Base-by-base conservation (phyloP, 176 grass and related monocot genomes). In the Ampelocalamus luodianensis region DNA sequence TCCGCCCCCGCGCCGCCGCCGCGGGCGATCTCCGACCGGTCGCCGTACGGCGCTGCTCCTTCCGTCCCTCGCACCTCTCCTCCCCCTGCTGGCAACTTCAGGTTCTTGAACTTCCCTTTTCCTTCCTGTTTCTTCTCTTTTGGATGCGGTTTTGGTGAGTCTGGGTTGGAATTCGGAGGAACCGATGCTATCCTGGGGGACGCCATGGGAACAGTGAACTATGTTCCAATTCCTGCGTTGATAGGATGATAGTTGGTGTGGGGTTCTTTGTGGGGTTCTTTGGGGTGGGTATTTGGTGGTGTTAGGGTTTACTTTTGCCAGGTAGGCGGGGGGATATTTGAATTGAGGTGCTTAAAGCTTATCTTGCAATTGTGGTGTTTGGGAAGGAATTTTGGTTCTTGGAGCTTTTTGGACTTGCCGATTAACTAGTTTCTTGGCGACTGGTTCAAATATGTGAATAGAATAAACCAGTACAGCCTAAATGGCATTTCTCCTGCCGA, bases 1-100 rank as follows among this genome's bases (percentile, higher is more conserved):
- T 81, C 65, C 79, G 48, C 48, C 79, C 79, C 65, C 79, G 34
- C n/a, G 65, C 32, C 64, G 79, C 64, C 46, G 51, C 51, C 51
- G 51, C 17, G 51, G 79, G 18, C 24, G 48, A 81, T 32, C 13
- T 24, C 64, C 64, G 65, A n/a, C 50, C 65, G 79, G 18, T 45
- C 58, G 24, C 58, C 48, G 48, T 69, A 34, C 1, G 22, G 20
- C 48, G 48, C 48, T 8, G 20, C 48, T 24, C 64, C 65, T 40
- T 48, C 48, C 64, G 63, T 7, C 20, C 65, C 65, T 56, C 65
- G 0, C 38, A 66, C 32, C 12, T 38, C 45, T 53, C 29, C 34
- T 12, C 79, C 20, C 46, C 48, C 27, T 39, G 46, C 46, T 81
- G 48, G 79, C 79, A 69, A 3, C 65, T 10, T 48, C 79, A 81